phyloP scores from a whole-genome alignment of 2,329 filamentous ascomycete genomes.

The Fusarium decemcellulare region DNA sequence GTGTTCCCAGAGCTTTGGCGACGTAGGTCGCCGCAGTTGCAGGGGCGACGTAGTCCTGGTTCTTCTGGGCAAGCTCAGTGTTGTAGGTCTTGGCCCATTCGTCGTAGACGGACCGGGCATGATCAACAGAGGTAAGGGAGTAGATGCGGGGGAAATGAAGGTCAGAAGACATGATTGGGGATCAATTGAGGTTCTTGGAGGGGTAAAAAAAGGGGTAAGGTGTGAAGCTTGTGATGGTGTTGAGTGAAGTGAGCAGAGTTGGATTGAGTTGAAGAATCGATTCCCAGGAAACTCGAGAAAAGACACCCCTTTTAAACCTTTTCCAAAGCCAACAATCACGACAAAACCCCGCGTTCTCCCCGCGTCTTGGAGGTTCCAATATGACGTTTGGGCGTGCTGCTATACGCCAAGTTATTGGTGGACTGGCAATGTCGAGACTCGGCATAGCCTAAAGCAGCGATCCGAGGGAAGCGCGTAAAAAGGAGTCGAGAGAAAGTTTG shows the following conservation, averaged over 20 bases:
- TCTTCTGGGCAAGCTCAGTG: constrained; percentile 49
- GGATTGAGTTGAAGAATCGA: constrained; percentile 17
- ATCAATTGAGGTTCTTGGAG: constrained; percentile 8
- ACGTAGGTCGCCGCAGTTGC: constrained; percentile 53
- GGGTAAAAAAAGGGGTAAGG: not conserved
- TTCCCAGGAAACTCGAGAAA: constrained; percentile 20
- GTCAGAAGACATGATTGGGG: constrained; percentile 43
- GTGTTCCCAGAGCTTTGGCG: constrained; percentile 47
- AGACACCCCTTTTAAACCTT: constrained; percentile 32
- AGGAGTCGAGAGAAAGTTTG: not conserved
- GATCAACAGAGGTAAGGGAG: constrained; percentile 43
- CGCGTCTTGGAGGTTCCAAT: constrained; percentile 31
- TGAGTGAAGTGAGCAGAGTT: constrained; percentile 29
- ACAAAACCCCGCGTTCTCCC: constrained; percentile 35
- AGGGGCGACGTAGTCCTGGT: constrained; percentile 61
- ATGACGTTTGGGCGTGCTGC: constrained; percentile 40
- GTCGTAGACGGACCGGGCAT: constrained; percentile 52
- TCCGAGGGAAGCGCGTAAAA: constrained; percentile 38
- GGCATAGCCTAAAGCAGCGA: constrained; percentile 39
- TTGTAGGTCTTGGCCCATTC: constrained; percentile 55
- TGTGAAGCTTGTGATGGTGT: not conserved
- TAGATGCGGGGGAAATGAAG: constrained; percentile 47
- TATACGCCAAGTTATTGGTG: constrained; percentile 38
- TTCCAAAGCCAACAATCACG: constrained; percentile 27
- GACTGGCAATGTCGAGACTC: constrained; percentile 30